Percentiles rank a stretch among this genome's conserved stretches.
These are phyloP conservation scores for Rhynchosporium graminicola DNA, from an alignment of 2,329 filamentous ascomycete species.

Conservation along the genomic window DNA sequence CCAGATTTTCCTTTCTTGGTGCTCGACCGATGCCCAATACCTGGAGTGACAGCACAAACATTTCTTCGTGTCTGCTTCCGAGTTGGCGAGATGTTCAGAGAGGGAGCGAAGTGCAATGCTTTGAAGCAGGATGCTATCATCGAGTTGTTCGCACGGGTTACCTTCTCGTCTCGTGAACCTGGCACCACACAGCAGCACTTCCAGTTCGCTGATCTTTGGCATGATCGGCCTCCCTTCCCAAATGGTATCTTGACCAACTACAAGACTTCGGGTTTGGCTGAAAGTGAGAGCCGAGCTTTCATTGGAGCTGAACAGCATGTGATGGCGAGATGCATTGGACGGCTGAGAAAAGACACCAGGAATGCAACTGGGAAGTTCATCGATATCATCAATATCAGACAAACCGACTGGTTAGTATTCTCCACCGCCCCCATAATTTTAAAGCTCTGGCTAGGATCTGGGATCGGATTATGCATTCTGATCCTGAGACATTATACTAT, in stretches of 20 bases:
- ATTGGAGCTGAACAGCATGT: slow-evolving; percentile 39
- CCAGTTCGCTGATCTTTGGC: slow-evolving; percentile 63
- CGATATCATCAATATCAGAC: slow-evolving; percentile 52
- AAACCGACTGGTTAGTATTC: slow-evolving; percentile 44
- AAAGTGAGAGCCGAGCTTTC: slow-evolving; percentile 49
- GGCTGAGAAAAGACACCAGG: slow-evolving; percentile 46
- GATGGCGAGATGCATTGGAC: slow-evolving; percentile 52
- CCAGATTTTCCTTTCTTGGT: slow-evolving; percentile 52
- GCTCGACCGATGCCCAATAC: slow-evolving; percentile 54
- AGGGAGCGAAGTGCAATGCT: slow-evolving; percentile 45
- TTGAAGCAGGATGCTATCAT: slow-evolving; percentile 56
- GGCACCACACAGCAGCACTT: slow-evolving; percentile 58
- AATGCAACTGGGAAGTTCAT: slow-evolving; percentile 44
- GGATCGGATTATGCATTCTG: no score
- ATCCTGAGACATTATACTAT: no score
- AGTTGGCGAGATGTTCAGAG: slow-evolving; percentile 59
- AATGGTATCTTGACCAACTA: slow-evolving; percentile 49
- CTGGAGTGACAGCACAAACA: slow-evolving; percentile 50
- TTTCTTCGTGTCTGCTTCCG: slow-evolving; percentile 63
- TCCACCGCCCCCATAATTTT: no score
- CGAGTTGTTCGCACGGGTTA: slow-evolving; percentile 65
- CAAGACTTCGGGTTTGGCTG: slow-evolving; percentile 47
- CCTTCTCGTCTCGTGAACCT: slow-evolving; percentile 56
- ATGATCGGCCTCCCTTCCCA: slow-evolving; percentile 56
- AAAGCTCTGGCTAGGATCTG: no score